Conservation (phyloP, 2,329 filamentous ascomycete genomes). For the Trichoderma gracile region DNA sequence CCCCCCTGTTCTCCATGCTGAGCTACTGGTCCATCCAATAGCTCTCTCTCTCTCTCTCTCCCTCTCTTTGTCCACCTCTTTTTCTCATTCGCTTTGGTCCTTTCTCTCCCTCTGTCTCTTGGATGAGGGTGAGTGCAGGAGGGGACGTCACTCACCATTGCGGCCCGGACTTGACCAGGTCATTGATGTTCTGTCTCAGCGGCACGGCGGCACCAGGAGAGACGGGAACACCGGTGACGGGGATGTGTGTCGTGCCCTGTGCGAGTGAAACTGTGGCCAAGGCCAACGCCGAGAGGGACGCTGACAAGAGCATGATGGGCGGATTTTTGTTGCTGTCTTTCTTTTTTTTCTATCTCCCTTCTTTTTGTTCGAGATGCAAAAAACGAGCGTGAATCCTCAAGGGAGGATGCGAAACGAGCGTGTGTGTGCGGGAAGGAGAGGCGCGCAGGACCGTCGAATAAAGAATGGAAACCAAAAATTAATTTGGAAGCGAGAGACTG, state of each 20-base stretch:
- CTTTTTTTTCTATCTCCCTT: not conserved
- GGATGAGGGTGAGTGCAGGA: not conserved
- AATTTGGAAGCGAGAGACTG: constrained; percentile 15
- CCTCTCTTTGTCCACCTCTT: not conserved
- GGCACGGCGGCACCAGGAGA: constrained; percentile 46
- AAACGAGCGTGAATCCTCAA: constrained; percentile 21
- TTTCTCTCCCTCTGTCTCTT: not conserved
- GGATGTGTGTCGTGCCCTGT: constrained; percentile 33
- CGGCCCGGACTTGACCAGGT: constrained; percentile 43
- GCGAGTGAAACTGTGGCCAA: constrained; percentile 33
- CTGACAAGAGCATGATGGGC: constrained; percentile 29
- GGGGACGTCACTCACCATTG: constrained; percentile 43
- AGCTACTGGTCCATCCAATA: not conserved
- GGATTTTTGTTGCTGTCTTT: not conserved
- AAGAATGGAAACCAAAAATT: not conserved
- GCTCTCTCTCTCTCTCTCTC: not conserved
- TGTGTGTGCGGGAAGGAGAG: not conserved
- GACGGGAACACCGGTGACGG: constrained; percentile 44
- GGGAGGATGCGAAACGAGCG: constrained; percentile 2
- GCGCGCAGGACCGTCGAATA: not conserved
- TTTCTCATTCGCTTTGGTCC: not conserved
- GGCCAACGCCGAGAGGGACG: constrained; percentile 32
- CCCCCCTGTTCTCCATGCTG: not conserved
- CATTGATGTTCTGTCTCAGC: constrained; percentile 50
- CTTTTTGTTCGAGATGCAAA: not conserved